Evolutionary conservation across 2,329 filamentous ascomycete genomes (phyloP).

Genomic region (Pestalotiopsis sp.): DNA sequence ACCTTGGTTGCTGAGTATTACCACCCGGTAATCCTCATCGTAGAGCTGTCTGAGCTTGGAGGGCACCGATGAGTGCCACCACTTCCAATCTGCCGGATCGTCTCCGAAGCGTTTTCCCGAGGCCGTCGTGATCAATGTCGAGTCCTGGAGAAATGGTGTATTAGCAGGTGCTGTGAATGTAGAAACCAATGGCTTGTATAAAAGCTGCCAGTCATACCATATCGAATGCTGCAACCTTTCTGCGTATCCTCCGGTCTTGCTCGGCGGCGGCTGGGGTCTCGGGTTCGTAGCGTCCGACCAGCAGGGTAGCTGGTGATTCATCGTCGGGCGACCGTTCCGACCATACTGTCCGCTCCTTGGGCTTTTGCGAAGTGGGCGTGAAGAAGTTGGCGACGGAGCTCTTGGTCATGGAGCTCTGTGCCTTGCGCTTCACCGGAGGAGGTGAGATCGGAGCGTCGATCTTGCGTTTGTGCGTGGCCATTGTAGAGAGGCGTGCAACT

Average conservation of each 20-base stretch:
- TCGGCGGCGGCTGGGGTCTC: constrained; percentile 34
- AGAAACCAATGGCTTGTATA: no score
- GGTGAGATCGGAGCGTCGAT: constrained; percentile 51
- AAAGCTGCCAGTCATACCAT: constrained; percentile 43
- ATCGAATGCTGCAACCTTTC: constrained; percentile 74
- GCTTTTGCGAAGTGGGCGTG: constrained; percentile 82
- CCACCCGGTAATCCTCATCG: constrained; percentile 68
- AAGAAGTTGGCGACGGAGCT: constrained; percentile 83
- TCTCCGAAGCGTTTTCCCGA: constrained; percentile 80
- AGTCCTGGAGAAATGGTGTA: constrained; percentile 65
- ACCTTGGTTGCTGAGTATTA: constrained; percentile 88
- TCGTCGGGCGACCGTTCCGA: constrained; percentile 59
- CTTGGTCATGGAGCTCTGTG: constrained; percentile 56
- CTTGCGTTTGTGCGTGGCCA: constrained; percentile 14
- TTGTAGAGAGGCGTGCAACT: not conserved
- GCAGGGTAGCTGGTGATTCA: constrained; percentile 58
- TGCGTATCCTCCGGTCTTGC: constrained; percentile 35
- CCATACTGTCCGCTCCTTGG: constrained; percentile 77
- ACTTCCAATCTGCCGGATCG: constrained; percentile 83
- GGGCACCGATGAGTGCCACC: constrained; percentile 82
- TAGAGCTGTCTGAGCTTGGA: constrained; percentile 67
- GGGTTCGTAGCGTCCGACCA: constrained; percentile 73
- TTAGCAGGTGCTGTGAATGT: no score
- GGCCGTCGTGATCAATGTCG: constrained; percentile 78
- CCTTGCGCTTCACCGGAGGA: constrained; percentile 54